Percentiles rank a stretch among this genome's conserved stretches.
These are phyloP conservation scores for Diplocarpon mali DNA, from an alignment of 2,329 filamentous ascomycete genomes.

Conservation along the genomic window DNA sequence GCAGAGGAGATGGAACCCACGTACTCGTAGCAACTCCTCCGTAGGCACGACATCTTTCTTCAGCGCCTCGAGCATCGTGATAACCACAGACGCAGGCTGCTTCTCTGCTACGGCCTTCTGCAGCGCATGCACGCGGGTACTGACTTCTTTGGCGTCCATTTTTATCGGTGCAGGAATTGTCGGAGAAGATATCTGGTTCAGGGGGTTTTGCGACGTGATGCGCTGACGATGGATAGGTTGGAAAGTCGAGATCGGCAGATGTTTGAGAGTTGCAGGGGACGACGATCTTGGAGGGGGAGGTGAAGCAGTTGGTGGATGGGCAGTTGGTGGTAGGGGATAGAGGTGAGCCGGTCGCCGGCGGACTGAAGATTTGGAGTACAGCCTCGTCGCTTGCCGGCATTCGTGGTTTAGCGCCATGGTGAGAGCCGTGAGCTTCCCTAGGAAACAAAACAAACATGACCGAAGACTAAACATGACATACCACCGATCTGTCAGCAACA, in stretches of 20 bases:
- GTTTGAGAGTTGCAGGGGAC: too few species aligned
- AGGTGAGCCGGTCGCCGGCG: not conserved
- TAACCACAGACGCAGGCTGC: constrained; percentile 60
- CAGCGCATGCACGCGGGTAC: constrained; percentile 41
- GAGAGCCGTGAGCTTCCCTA: too few species aligned
- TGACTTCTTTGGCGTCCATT: constrained; percentile 25
- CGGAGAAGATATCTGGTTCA: too few species aligned
- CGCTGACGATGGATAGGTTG: not conserved
- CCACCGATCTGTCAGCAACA: too few species aligned
- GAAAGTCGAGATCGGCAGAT: not conserved
- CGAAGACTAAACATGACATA: too few species aligned
- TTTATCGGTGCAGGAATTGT: not conserved
- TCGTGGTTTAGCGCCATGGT: not conserved
- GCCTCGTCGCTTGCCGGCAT: constrained; percentile 2
- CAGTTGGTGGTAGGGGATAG: too few species aligned
- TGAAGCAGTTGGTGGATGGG: too few species aligned
- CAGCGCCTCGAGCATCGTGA: constrained; percentile 65
- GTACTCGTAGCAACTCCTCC: constrained; percentile 76
- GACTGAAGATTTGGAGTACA: not conserved
- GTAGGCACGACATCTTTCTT: constrained; percentile 73
- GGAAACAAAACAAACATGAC: too few species aligned
- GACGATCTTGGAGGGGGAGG: too few species aligned
- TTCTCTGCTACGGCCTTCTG: constrained; percentile 66
- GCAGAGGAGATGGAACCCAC: constrained; percentile 25
- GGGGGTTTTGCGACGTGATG: not conserved